These are phyloP conservation scores for Monilinia fructigena DNA, from an alignment of 2,329 filamentous ascomycete species.

Conservation along the genomic window DNA sequence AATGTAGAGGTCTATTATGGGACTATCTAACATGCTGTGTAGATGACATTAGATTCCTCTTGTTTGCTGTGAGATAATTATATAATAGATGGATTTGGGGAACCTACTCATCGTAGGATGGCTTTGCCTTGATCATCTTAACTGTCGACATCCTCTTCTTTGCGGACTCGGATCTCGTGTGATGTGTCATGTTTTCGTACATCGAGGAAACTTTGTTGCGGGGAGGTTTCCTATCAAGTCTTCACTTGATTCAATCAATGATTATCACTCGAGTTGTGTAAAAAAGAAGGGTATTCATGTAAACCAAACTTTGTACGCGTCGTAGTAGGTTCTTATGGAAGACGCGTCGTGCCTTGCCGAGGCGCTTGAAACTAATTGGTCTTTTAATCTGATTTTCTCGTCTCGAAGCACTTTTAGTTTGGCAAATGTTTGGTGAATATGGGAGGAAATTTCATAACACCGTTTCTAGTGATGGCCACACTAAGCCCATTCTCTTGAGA, in stretches of 20 bases:
- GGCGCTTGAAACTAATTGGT: not conserved
- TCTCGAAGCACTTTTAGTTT: not conserved
- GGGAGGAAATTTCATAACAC: not conserved
- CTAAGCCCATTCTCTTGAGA: not conserved
- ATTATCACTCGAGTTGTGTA: not conserved
- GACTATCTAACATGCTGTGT: slow-evolving; percentile 7
- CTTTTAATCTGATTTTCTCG: not conserved
- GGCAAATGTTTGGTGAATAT: not conserved
- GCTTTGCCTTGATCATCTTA: not conserved
- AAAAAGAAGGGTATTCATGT: not conserved
- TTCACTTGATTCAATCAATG: not conserved
- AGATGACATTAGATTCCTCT: not conserved
- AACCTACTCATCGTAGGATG: slow-evolving; percentile 7
- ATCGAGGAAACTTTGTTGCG: no score
- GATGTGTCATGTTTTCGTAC: not conserved
- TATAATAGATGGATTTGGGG: not conserved
- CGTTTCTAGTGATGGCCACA: not conserved
- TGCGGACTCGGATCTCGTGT: not conserved
- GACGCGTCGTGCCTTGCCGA: not conserved
- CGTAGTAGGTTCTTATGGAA: not conserved
- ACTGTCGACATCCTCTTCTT: slow-evolving; percentile 1
- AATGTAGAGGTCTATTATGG: slow-evolving; percentile 24
- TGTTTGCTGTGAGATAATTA: not conserved
- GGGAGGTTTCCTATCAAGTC: not conserved
- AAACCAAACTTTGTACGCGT: not conserved